Conservation (phyloP, 2,329 filamentous ascomycete genomes). For the Sclerotinia borealis region DNA sequence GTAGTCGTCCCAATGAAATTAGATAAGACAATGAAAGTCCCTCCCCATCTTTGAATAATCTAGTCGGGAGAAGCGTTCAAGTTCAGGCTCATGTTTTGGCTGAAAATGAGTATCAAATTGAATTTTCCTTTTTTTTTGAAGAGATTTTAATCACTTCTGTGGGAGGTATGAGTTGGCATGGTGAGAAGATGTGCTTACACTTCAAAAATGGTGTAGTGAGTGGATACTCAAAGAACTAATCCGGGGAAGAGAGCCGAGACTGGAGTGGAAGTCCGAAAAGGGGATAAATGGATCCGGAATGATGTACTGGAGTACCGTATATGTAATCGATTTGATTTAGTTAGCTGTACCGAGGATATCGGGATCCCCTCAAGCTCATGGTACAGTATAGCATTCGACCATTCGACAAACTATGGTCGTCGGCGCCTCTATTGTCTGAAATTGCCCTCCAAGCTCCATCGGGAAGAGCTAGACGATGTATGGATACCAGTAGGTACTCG, state of each 20-base stretch:
- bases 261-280: not conserved
- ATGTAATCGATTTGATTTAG: not conserved
- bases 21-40: not conserved
- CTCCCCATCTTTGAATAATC: not conserved
- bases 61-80: not conserved
- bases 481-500: too few species aligned
- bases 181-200: not conserved
- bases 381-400: not conserved
- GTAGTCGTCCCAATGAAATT: not conserved
- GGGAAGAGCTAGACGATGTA: not conserved
- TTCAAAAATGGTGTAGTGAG: not conserved
- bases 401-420: not conserved
- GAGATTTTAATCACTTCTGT: not conserved
- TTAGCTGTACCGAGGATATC: not conserved
- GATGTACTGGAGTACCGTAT: not conserved
- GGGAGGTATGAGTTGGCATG: conserved; percentile 1
- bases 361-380: too few species aligned
- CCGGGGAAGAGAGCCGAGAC: conserved; percentile 5
- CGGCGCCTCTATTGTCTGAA: not conserved
- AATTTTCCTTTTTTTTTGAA: not conserved
- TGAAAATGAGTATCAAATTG: not conserved
- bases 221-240: conserved; percentile 3
- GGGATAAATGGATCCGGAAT: not conserved
- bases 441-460: not conserved
- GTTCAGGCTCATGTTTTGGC: not conserved